Percentiles rank a stretch among this genome's conserved stretches.
Evolutionary conservation across 805 yeast genomes (phyloP).

Genomic region (Candida stauntonica): DNA sequence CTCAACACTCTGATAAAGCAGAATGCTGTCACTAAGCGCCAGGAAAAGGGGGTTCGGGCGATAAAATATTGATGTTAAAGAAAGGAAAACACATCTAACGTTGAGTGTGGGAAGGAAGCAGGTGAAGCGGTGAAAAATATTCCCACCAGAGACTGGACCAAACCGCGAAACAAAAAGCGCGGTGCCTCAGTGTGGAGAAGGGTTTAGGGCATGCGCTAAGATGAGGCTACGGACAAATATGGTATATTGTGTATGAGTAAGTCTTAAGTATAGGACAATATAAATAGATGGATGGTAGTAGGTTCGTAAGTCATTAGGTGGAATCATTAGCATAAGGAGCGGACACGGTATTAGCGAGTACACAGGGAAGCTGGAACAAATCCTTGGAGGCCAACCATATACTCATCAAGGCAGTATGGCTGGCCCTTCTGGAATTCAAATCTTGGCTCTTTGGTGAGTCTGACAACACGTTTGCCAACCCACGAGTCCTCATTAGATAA

Average conservation of each 20-base stretch:
- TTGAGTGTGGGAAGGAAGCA: background rate
- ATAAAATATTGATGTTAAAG: constrained; percentile 14
- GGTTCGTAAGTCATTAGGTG: no score
- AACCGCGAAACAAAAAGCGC: no score
- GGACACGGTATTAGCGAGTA: no score
- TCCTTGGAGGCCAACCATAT: constrained; percentile 20
- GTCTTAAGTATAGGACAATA: no score
- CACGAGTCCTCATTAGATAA: constrained; percentile 48
- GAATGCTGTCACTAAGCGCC: constrained; percentile 8
- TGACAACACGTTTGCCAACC: constrained; percentile 41
- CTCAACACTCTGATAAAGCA: background rate
- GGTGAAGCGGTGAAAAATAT: constrained; percentile 1
- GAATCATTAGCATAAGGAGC: no score
- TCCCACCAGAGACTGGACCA: no score
- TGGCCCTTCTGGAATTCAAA: constrained; percentile 1
- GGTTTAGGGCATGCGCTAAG: no score
- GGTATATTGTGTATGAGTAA: no score
- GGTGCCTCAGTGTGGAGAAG: no score
- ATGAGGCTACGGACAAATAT: no score
- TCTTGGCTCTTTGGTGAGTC: constrained; percentile 33
- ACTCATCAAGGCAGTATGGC: constrained; percentile 8
- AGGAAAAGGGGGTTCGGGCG: constrained; percentile 10
- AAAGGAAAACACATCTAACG: constrained; percentile 2
- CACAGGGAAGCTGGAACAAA: constrained; percentile 10
- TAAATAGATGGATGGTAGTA: no score